Conservation (phyloP, 1,284 basidiomycete species). For the Boletellus sp. region DNA sequence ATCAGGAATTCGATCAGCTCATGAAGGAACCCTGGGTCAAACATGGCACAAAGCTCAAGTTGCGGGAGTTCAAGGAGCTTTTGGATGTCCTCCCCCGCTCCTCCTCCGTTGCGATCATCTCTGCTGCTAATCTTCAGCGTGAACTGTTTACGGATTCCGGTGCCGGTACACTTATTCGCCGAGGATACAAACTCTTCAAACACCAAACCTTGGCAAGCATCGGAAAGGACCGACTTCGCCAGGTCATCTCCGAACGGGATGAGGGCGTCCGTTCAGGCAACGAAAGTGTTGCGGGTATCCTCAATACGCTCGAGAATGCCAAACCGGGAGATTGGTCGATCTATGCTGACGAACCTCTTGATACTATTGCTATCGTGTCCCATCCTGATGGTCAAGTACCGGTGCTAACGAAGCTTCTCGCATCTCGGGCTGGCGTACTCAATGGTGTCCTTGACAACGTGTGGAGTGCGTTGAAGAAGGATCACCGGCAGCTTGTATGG, state of each 20-base stretch:
- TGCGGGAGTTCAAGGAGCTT: constrained; percentile 99
- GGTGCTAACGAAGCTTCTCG: constrained; percentile 89
- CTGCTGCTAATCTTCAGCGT: constrained; percentile 89
- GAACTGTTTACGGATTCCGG: constrained; percentile 99
- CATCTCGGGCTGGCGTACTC: constrained; percentile 84
- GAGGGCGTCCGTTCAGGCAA: constrained; percentile 84
- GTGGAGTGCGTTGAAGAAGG: constrained; percentile 92
- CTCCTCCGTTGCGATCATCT: constrained; percentile 98
- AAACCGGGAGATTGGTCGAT: constrained; percentile 74
- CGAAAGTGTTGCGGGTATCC: constrained; percentile 86
- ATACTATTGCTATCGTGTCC: constrained; percentile 92
- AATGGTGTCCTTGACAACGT: constrained; percentile 98
- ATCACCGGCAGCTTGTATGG: constrained; percentile 95
- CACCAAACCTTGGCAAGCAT: constrained; percentile 79
- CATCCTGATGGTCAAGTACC: constrained; percentile 89
- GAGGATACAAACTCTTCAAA: constrained; percentile 97
- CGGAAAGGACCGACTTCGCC: constrained; percentile 89
- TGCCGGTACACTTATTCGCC: constrained; percentile 95
- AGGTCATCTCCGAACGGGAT: constrained; percentile 92
- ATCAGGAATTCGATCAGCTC: constrained; percentile 88
- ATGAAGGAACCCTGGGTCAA: constrained; percentile 99
- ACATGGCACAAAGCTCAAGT: constrained; percentile 98
- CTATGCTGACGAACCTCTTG: constrained; percentile 96
- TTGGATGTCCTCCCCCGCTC: constrained; percentile 97
- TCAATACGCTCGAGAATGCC: constrained; percentile 75